Conservation (phyloP, 768 basidiomycete genomes). For the Tylopilus balloui region DNA sequence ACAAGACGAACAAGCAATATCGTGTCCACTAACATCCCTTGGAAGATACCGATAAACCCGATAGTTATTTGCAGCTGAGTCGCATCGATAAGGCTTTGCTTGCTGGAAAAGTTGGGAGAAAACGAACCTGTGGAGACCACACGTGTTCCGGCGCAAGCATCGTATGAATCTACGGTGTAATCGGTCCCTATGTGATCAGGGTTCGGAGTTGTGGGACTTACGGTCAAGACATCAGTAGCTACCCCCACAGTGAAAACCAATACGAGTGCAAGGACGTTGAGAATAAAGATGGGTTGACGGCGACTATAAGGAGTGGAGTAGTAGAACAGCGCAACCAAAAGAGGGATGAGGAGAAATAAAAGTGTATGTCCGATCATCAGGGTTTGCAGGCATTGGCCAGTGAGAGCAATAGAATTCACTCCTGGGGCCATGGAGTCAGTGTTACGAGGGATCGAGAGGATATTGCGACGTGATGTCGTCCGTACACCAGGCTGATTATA, state of each 20-base stretch:
- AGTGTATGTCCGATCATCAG: slow-evolving; percentile 26
- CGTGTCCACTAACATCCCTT: slow-evolving; percentile 20
- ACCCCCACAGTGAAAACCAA: slow-evolving; percentile 10
- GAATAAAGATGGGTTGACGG: slow-evolving; percentile 21
- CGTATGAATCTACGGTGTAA: not conserved
- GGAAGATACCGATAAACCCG: slow-evolving; percentile 19
- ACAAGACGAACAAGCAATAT: slow-evolving; percentile 23
- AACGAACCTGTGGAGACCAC: not conserved
- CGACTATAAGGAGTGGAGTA: slow-evolving; percentile 21
- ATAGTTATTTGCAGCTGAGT: slow-evolving; percentile 17
- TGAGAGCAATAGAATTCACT: not conserved
- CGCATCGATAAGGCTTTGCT: not conserved
- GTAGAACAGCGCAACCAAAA: slow-evolving; percentile 23
- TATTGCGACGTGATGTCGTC: not conserved
- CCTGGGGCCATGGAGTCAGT: not conserved
- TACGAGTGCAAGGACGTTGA: slow-evolving; percentile 11
- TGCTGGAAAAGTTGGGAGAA: not conserved
- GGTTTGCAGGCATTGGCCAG: slow-evolving; percentile 11
- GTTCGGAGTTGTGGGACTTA: too few species aligned
- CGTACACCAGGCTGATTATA: not conserved
- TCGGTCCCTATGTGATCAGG: not conserved
- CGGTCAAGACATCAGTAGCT: too few species aligned
- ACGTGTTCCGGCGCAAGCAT: not conserved
- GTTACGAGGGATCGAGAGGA: not conserved
- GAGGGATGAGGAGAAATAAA: slow-evolving; percentile 20